A percentile compares a stretch with the other conserved stretches of the same genome.
phyloP scores from a whole-genome alignment of 805 yeast genomes.

The Metahyphopichia silvanorum region DNA sequence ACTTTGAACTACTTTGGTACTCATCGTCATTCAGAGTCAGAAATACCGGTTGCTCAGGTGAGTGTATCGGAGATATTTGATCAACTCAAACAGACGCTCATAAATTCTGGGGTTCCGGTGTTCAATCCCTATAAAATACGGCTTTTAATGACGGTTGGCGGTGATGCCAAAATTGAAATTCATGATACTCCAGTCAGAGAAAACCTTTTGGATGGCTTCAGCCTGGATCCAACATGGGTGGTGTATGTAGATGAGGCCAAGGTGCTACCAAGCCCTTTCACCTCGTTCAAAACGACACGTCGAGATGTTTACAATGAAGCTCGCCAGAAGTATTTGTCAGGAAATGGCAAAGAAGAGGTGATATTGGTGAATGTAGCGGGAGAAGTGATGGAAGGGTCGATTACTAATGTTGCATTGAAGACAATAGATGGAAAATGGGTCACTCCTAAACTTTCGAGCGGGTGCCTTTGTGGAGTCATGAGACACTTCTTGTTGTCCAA shows the following conservation, averaged over 20 bases:
- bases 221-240: conserved; percentile 39
- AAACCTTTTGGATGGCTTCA: conserved; percentile 29
- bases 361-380: conserved; percentile 54
- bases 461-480: conserved; percentile 83
- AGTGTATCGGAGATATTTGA: conserved; percentile 40
- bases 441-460: conserved; percentile 76
- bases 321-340: conserved; percentile 46
- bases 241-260: conserved; percentile 59
- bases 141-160: conserved; percentile 25
- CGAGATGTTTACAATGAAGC: conserved; percentile 64
- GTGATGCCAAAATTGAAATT: conserved; percentile 28
- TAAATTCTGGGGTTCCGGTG: conserved; percentile 15
- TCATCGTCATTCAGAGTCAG: conserved; percentile 5
- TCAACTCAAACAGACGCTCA: conserved; percentile 25
- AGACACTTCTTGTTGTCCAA: conserved; percentile 61
- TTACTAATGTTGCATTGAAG: conserved; percentile 72
- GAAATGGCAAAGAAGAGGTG: conserved; percentile 60
- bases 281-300: conserved; percentile 83
- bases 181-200: conserved; percentile 21
- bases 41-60: conserved; percentile 32
- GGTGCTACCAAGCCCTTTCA: conserved; percentile 63
- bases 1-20: conserved; percentile 49
- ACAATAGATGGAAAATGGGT: conserved; percentile 55
- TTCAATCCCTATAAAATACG: conserved; percentile 30
- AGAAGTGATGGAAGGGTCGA: conserved; percentile 75